Evolutionary conservation across 1,284 basidiomycete genomes (phyloP), one percentile per base, ranked within the genome.

Genomic region (Trametes hirsuta): DNA sequence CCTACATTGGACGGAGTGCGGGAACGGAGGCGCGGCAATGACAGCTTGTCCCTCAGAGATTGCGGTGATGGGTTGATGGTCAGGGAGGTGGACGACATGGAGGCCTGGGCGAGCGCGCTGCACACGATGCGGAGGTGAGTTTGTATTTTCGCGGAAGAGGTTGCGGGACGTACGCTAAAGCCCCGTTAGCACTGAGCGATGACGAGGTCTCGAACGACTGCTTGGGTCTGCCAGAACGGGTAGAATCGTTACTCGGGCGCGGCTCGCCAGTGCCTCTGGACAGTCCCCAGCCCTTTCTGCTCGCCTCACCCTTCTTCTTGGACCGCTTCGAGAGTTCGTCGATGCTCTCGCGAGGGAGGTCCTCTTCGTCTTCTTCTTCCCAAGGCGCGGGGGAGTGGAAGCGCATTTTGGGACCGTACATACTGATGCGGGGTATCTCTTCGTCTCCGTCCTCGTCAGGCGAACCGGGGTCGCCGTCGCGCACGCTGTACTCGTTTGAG

Each of bases 351-450:
- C 56, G 44, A 5, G 56, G 15, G 14, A 30, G 2, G 44, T 82
- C 81, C 35, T 79, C 81, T 66, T 82, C 81, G 80, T 62, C 15
- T 74, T 84, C 87, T 49, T 82, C 76, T 74, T 93, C 90, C 90
- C 90, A 93, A 45, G 91, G 90, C 24, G 90, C 88, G 30, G 81
- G 86, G 60, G 88, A 88, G 73, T 91, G 89, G 69, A 91, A 85
- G 48, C 86, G 84, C 82, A 93, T 89, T 72, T 85, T 90, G 30
- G 90, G 90, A 15, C 91, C 91, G 44, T 88, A 83, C 54, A 87
- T 76, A 68, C 87, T 91, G 74, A 90, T 83, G 56, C 86, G 79
- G 61, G 78, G 64, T 14, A 67, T 53, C 57, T 79, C 74, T 55
- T 73, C 65, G 37, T 81, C 56, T 12, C 12, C 55, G 30, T 77